Conservation (phyloP, 441 rosid genomes). For the Hura crepitans region DNA sequence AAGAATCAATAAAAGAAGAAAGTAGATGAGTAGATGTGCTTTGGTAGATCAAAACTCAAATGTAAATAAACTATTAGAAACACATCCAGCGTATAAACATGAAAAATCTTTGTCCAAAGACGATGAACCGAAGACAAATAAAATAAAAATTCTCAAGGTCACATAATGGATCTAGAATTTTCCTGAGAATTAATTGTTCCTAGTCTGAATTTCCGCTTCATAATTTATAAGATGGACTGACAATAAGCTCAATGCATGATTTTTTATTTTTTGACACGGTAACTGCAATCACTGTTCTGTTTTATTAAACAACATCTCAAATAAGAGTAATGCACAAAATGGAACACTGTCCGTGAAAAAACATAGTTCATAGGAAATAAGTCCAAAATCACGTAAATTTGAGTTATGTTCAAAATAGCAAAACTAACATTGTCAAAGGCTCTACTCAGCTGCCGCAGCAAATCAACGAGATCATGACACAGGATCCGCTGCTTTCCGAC, state of each 20-base stretch:
- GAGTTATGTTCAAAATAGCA: not conserved
- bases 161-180: not conserved
- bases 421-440: slow-evolving; percentile 73
- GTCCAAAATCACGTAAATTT: not conserved
- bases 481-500: slow-evolving; percentile 71
- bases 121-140: no score
- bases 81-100: not conserved
- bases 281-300: not conserved
- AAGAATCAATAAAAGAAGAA: not conserved
- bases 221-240: not conserved
- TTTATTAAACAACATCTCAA: not conserved
- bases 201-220: not conserved
- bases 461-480: slow-evolving; percentile 81
- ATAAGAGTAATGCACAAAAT: slow-evolving; percentile 2
- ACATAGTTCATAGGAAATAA: not conserved
- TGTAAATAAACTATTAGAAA: not conserved
- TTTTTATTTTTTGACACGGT: no score
- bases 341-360: not conserved
- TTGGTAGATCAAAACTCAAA: not conserved
- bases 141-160: not conserved
- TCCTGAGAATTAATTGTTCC: not conserved
- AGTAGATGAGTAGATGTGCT: not conserved
- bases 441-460: slow-evolving; percentile 83
- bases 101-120: not conserved
- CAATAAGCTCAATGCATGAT: not conserved